These are phyloP conservation scores for Penicillium sp. DNA, from an alignment of 2,329 filamentous ascomycete genomes.

Conservation along the genomic window DNA sequence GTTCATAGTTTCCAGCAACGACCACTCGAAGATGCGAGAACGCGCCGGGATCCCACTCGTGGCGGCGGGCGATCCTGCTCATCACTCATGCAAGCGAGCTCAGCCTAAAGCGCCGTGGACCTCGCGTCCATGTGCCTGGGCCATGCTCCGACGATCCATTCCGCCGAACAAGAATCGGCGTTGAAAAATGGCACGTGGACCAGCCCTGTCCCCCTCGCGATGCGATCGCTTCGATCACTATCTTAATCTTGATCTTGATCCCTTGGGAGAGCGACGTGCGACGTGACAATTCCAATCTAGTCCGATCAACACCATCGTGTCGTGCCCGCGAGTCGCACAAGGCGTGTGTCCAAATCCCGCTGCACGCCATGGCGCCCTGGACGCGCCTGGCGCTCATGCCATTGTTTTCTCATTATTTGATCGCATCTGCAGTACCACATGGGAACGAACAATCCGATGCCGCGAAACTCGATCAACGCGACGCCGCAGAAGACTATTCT, in stretches of 20 bases:
- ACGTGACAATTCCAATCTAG: too few species aligned
- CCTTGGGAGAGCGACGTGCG: too few species aligned
- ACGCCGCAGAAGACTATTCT: conserved; percentile 22
- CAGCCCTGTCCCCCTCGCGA: conserved; percentile 1
- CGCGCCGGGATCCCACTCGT: conserved; percentile 4
- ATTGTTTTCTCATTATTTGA: conserved; percentile 13
- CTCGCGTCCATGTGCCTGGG: not conserved
- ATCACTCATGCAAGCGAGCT: conserved; percentile 19
- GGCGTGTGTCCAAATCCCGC: conserved; percentile 1
- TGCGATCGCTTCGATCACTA: too few species aligned
- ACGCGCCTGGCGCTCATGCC: conserved; percentile 16
- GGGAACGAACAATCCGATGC: conserved; percentile 3
- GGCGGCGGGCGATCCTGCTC: not conserved
- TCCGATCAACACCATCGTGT: too few species aligned
- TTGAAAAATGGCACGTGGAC: conserved; percentile 13
- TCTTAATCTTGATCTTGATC: too few species aligned
- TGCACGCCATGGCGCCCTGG: conserved; percentile 21
- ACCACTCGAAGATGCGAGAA: not conserved
- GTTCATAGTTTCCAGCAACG: conserved; percentile 5
- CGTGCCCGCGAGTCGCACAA: conserved; percentile 1
- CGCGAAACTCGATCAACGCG: conserved; percentile 16
- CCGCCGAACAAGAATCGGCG: conserved; percentile 7
- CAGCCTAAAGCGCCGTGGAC: too few species aligned
- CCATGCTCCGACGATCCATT: conserved; percentile 11
- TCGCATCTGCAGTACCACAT: conserved; percentile 13